Conservation (phyloP, 441 rosid species). For the Euphorbia corollata region DNA sequence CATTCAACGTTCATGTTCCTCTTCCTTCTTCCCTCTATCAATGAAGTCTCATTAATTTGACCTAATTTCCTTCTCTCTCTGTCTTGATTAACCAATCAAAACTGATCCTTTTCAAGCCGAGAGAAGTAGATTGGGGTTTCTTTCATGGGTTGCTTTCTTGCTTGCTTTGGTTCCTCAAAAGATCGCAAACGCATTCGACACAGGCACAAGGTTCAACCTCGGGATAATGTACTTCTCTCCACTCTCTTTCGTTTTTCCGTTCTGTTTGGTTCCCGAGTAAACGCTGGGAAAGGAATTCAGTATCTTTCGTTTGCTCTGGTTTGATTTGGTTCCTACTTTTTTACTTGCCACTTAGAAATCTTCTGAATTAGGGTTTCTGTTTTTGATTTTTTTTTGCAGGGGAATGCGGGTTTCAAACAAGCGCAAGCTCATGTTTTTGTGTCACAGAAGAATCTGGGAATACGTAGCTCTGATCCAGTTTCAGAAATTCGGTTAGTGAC, state of each 20-base stretch:
- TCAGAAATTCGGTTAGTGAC: slow-evolving; percentile 30
- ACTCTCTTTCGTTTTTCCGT: background rate
- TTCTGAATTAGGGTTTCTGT: background rate
- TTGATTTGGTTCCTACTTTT: background rate
- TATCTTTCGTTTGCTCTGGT: background rate
- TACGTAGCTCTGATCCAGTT: slow-evolving; percentile 20
- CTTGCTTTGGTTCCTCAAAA: slow-evolving; percentile 73
- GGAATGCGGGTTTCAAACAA: slow-evolving; percentile 18
- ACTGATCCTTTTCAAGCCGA: background rate
- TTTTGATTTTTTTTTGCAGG: slow-evolving; percentile 21
- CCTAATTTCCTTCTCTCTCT: background rate
- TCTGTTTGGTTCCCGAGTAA: slow-evolving; percentile 9
- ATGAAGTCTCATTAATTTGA: slow-evolving; percentile 14
- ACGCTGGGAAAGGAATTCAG: background rate
- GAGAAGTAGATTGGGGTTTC: background rate
- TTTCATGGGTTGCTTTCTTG: slow-evolving; percentile 69
- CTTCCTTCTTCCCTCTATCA: background rate
- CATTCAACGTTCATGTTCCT: background rate
- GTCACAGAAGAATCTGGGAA: slow-evolving; percentile 19
- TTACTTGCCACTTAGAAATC: background rate
- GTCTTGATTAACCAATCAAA: background rate
- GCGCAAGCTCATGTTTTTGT: slow-evolving; percentile 27
- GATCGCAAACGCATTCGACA: slow-evolving; percentile 42
- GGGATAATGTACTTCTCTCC: slow-evolving; percentile 28
- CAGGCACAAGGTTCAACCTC: slow-evolving; percentile 32